Percentiles rank a stretch among this genome's conserved stretches.
These are phyloP conservation scores for Physcomitrium patens DNA, from an alignment of 225 moss, liverwort and hornwort species.

Conservation along the genomic window DNA sequence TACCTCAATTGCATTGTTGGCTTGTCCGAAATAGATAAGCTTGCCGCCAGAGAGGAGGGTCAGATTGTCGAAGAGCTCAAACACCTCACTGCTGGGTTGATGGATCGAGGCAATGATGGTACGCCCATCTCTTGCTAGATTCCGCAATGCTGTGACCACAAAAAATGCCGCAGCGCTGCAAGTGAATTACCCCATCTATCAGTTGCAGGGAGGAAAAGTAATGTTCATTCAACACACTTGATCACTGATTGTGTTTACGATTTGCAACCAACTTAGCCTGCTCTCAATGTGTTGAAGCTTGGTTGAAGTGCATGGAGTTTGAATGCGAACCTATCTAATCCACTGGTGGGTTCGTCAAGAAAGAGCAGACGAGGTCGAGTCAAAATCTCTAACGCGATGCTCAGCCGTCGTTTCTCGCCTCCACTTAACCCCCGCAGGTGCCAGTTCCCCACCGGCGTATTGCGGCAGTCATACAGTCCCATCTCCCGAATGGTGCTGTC, in stretches of 20 bases:
- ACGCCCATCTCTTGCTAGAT: constrained; percentile 58
- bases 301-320: neutral
- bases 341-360: constrained; percentile 92
- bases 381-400: constrained; percentile 87
- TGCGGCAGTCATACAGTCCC: constrained; percentile 69
- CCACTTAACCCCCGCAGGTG: constrained; percentile 84
- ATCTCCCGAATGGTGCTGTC: constrained; percentile 81
- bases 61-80: constrained; percentile 56
- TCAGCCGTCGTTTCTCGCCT: constrained; percentile 88
- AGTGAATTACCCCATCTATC: neutral
- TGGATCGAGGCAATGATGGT: constrained; percentile 62
- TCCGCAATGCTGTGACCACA: constrained; percentile 51
- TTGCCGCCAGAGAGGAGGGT: constrained; percentile 54
- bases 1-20: constrained; percentile 53
- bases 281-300: neutral
- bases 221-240: too few relatives aligned
- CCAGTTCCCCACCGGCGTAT: constrained; percentile 90
- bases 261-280: neutral
- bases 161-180: constrained; percentile 63
- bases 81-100: constrained; percentile 66
- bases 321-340: constrained; percentile 64
- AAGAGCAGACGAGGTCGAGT: constrained; percentile 90
- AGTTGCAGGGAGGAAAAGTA: neutral
- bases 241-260: neutral
- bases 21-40: constrained; percentile 54